Percentiles rank a stretch among this genome's conserved stretches.
Evolutionary conservation across 495 filamentous ascomycete species (phyloP).

Genomic region (Penicillium cosmopolitanum): DNA sequence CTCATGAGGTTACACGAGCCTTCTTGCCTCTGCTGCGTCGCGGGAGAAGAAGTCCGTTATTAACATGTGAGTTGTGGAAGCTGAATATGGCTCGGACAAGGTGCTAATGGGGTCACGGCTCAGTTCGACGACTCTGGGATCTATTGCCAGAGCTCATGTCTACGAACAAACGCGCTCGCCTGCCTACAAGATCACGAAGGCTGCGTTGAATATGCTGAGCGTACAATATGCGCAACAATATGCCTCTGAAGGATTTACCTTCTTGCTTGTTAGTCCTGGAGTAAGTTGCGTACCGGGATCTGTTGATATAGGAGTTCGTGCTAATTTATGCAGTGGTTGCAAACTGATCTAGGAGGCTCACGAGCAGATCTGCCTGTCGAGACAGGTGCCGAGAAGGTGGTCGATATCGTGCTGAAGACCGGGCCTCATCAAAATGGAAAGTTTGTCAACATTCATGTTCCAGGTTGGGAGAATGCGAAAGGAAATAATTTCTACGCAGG

Average conservation of each 20-base stretch:
- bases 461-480: conserved; percentile 43
- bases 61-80: conserved; percentile 43
- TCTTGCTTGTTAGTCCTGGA: conserved; percentile 50
- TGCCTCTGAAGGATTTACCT: conserved; percentile 45
- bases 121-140: conserved; percentile 46
- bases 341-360: conserved; percentile 49
- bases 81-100: neutral
- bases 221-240: conserved; percentile 49
- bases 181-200: conserved; percentile 58
- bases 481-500: conserved; percentile 45
- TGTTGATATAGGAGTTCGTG: too few species aligned
- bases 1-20: conserved; percentile 44
- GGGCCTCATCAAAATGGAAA: conserved; percentile 45
- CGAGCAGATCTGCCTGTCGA: conserved; percentile 50
- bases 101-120: neutral
- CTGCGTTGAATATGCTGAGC: conserved; percentile 54
- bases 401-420: conserved; percentile 47
- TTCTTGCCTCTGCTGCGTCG: conserved; percentile 53
- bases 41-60: conserved; percentile 48
- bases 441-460: conserved; percentile 47
- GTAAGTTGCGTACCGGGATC: conserved; percentile 31
- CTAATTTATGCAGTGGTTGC: conserved; percentile 43
- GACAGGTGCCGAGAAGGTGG: conserved; percentile 44
- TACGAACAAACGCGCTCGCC: conserved; percentile 31
- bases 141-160: conserved; percentile 34